Base-by-base conservation (phyloP, 148 eudicot species). In the Fagopyrum tataricum region DNA sequence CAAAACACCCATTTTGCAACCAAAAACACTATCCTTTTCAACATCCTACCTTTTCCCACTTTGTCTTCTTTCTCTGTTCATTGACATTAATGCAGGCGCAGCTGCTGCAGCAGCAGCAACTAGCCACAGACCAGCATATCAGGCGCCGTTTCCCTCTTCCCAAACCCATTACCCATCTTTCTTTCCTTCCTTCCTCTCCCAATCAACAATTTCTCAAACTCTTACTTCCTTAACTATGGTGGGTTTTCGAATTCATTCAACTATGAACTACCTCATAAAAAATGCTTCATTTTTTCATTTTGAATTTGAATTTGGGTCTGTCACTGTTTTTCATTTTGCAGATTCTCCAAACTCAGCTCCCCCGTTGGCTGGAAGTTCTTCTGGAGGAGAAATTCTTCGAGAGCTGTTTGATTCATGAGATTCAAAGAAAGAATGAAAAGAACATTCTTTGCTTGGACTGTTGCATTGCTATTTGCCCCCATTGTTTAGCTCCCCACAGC, bases 361-460 rank as follows among this genome's bases (percentile, higher is more conserved):
- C 87, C 4, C 71, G 47, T 44, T 85, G 91, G 91, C 76, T 88
- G 8, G 23, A 59, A 6, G 77, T 72, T 23, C 82, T 86, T 11
- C 8, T 85, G 31, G 17, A 42, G 4, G 87, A 88, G 79, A 86
- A 77, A 20, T 86, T 88, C 81, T 88, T 78, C 72, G 73, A 79
- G 20, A 74, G 83, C 6, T 88, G 91, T 73, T 61, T 79, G 78
- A 44, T 76, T 79, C 91, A 88, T 58, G 84, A 84, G 40, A 71
- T 76, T 6, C 78, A 55, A 1, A 84, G 76, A 78, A 86, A 82
- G 77, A 85, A 86, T 46, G 89, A 87, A 42, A 87, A 85, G 72
- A 87, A 85, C 70, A 71, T 83, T 44, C 81, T 80, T 12, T 87
- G 91, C 51, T 79, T 87, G 82, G 89, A 87, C 76, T 85, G 89